Percentiles rank a stretch among this genome's conserved stretches.
These are phyloP conservation scores for Magnaporthiopsis rhizophila DNA, from an alignment of 2,329 filamentous ascomycete species.

Conservation along the genomic window DNA sequence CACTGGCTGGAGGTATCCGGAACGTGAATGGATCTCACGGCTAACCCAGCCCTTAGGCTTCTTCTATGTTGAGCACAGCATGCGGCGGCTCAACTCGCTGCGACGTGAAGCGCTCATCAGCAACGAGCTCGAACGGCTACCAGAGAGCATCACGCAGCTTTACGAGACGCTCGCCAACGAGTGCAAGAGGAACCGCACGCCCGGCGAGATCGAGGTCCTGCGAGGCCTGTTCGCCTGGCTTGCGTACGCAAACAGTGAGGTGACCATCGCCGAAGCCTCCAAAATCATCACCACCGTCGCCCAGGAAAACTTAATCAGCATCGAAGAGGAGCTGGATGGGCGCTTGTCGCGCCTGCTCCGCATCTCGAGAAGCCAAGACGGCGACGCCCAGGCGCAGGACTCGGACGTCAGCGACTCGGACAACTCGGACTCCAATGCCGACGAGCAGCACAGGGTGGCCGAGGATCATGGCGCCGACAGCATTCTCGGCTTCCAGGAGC, in stretches of 20 bases:
- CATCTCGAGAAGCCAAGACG: slow-evolving; percentile 5
- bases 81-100: slow-evolving; percentile 7
- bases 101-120: slow-evolving; percentile 5
- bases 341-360: slow-evolving; percentile 8
- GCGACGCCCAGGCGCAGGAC: neutral
- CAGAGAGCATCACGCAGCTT: slow-evolving; percentile 3
- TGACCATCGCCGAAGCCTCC: slow-evolving; percentile 7
- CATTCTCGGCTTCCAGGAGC: slow-evolving; percentile 11
- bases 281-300: slow-evolving; percentile 6
- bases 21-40: too few species aligned
- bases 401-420: neutral
- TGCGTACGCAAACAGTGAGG: slow-evolving; percentile 8
- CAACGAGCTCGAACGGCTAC: slow-evolving; percentile 6
- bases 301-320: slow-evolving; percentile 8
- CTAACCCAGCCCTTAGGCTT: neutral
- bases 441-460: neutral
- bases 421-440: neutral
- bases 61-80: slow-evolving; percentile 8
- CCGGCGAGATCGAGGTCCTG: slow-evolving; percentile 4
- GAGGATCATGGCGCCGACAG: slow-evolving; percentile 8
- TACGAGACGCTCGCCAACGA: slow-evolving; percentile 9
- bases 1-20: too few species aligned
- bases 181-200: slow-evolving; percentile 7
- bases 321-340: slow-evolving; percentile 10
- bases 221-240: slow-evolving; percentile 10